Base-by-base conservation (phyloP, 139 green algal genomes). In the Picochlorum sp. region DNA sequence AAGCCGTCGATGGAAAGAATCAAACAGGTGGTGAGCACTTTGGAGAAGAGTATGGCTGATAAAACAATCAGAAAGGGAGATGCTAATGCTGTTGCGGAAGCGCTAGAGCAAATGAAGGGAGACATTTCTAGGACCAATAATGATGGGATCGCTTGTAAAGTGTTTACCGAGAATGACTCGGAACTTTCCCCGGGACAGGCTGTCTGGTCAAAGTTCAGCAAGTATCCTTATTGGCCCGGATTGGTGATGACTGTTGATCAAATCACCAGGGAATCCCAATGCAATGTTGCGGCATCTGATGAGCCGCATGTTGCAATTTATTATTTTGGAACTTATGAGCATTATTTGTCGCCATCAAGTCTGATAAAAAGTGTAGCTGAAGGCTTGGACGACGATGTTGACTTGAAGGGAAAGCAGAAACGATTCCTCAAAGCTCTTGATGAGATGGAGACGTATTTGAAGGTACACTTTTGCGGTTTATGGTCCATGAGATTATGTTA, bases 141-240 rank as follows among this genome's bases (percentile, higher is more conserved):
- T n/a, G n/a, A n/a, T n/a, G n/a, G n/a, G n/a, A n/a, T n/a, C n/a
- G n/a, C n/a, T n/a, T n/a, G n/a, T n/a, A n/a, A n/a, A n/a, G n/a
- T n/a, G n/a, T n/a, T n/a, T n/a, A 26, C 18, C 18, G 22, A 39
- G 18, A 40, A 33, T 5, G 24, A 16, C 18, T 3, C 12, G 18
- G 39, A 47, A 5, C 22, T 47, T 47, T 26, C 7, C 18, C 73
- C 69, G 9, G 80, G 79, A 8, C 71, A 84, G 51, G 72, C 84
- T 8, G 78, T 84, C 18, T 89, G 73, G 73, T 69, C 55, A 37
- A 31, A 41, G 26, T 55, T 47, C 5, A 69, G 61, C 26, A 63
- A 75, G 14, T 77, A 60, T 25, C 65, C 69, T 4, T 39, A 47
- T 14, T 89, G 82, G 82, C 82, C 82, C 0, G 72, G 65, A 3